Evolutionary conservation across 2,329 filamentous ascomycete genomes (phyloP), one percentile per base, ranked within the genome.

Genomic region (Penicillium sp.): DNA sequence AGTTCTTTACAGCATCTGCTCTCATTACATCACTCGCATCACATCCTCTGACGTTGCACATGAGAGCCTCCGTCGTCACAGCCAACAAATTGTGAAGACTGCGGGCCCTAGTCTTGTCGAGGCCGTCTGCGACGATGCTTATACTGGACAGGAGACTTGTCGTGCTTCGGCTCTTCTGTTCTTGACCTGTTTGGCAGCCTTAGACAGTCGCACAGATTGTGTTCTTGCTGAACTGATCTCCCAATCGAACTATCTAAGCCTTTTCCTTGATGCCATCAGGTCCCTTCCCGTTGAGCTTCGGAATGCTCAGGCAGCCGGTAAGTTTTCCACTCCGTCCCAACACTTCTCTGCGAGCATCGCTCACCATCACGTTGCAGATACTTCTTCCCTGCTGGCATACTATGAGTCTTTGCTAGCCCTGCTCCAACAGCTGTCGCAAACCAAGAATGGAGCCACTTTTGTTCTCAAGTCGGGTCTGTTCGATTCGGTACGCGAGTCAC

Each of bases 391-490:
- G 6, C 76, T 89, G 11, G 81, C 82, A 13, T 86, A 84, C 71
- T 87, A 87, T 65, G 83, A 94, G 70, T 89, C 92, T 47, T 89
- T 91, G 62, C 84, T 98, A 33, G 87, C 91, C 2, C 85, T 99
- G 16, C 84, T 99, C 27, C 83, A 96, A 24, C 89, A 92, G 64
- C 85, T 98, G 53, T 90, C 90, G 55, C 91, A 96, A 73, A 94
- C 89, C 1, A 88, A 90, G 58, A 80, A 84, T n/a, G 96, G 95
- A 31, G 93, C 95, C 49, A 89, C 89, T 58, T 87, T 91, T 63
- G 87, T 97, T n/a, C 82, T 98, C 43, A 92, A 96, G 69, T 90
- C 91, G 9, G 94, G 94, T 61, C 83, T 99, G 5, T 94, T 99
- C 79, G 85, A 88, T 46, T 85, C 91, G 0, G 80, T 98, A 31